These are phyloP conservation scores for Oligophagozyma castellii DNA, from an alignment of 1,139 yeast species.

Conservation along the genomic window DNA sequence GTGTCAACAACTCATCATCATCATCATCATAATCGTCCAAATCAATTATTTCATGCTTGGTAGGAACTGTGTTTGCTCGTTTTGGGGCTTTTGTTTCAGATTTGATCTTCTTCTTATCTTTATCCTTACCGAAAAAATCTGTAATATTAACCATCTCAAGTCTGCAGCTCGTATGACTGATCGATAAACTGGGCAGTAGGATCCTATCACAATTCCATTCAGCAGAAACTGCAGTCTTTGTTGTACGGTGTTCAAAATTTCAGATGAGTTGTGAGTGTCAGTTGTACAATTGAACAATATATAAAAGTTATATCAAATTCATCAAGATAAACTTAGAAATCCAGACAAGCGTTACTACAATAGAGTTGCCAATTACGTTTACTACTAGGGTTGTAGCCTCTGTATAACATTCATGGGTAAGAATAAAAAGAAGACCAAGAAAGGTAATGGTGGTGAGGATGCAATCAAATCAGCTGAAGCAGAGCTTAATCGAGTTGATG, in stretches of 20 bases:
- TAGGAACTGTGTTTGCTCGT: slow-evolving; percentile 4
- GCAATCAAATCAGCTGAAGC: slow-evolving; percentile 6
- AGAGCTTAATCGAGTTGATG: slow-evolving; percentile 1
- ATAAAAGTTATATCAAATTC: no score
- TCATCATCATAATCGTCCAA: slow-evolving; percentile 13
- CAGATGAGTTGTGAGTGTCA: no score
- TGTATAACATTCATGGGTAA: slow-evolving; percentile 18
- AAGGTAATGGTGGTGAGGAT: neutral
- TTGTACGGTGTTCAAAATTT: no score
- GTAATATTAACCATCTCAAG: slow-evolving; percentile 31
- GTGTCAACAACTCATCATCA: slow-evolving; percentile 3
- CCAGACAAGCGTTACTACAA: no score
- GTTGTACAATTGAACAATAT: no score
- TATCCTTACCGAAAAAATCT: slow-evolving; percentile 24
- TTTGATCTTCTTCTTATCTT: slow-evolving; percentile 6
- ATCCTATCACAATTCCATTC: no score
- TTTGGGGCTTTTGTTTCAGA: no score
- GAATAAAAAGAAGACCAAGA: slow-evolving; percentile 16
- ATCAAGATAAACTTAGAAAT: no score
- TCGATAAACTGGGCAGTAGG: no score
- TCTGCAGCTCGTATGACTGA: no score
- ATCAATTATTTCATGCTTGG: slow-evolving; percentile 18
- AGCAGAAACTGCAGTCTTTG: no score
- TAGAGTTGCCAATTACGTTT: neutral
- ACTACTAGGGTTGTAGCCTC: neutral